Evolutionary conservation across 2,329 filamentous ascomycete genomes (phyloP).

Genomic region (Trichophyton simii): DNA sequence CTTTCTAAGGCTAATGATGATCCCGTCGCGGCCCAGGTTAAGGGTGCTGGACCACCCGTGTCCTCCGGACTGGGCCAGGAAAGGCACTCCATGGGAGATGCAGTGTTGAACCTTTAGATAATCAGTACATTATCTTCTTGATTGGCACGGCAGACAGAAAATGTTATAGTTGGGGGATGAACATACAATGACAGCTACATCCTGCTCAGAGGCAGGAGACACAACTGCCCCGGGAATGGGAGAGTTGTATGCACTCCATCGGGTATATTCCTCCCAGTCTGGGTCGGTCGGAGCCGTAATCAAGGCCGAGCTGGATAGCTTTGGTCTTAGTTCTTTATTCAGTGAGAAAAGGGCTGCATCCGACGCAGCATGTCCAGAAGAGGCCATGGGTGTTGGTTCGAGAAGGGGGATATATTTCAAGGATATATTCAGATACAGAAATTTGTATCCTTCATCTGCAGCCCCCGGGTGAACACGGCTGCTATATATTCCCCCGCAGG

Average conservation of each 20-base stretch:
- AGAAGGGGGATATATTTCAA: neutral
- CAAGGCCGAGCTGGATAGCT: neutral
- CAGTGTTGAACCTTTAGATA: conserved; percentile 36
- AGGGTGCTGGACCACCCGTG: conserved; percentile 42
- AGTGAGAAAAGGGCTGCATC: neutral
- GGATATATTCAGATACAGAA: neutral
- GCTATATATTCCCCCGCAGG: neutral
- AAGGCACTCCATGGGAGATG: conserved; percentile 36
- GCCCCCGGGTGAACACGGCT: neutral
- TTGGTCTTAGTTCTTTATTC: neutral
- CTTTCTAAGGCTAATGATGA: conserved; percentile 40
- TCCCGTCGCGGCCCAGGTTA: conserved; percentile 37
- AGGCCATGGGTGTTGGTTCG: neutral
- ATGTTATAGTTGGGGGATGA: neutral
- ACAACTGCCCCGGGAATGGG: neutral
- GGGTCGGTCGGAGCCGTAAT: neutral
- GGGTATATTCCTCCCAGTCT: neutral
- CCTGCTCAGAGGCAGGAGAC: neutral
- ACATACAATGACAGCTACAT: neutral
- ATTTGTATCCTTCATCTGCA: neutral
- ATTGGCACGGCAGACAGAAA: neutral
- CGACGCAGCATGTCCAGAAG: neutral
- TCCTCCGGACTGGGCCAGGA: conserved; percentile 41
- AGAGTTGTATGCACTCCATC: neutral
- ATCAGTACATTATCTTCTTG: too few species aligned